Conservation (phyloP, 257 asterid species). For the Misopates orontium region DNA sequence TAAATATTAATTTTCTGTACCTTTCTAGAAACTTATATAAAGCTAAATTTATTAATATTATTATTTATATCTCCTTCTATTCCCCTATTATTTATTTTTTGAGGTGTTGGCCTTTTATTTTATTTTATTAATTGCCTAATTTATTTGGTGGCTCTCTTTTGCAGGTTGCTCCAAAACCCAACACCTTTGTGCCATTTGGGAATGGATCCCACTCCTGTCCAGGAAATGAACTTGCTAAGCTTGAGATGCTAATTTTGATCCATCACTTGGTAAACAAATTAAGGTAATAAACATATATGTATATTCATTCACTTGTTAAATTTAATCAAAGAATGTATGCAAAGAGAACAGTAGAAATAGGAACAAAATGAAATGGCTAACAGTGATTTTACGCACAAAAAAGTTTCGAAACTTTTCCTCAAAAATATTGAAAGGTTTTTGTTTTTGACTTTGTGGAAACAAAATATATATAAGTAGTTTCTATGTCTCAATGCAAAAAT, state of each 20-base stretch:
- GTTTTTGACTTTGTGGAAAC: too few species aligned
- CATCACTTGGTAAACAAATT: conserved; percentile 67
- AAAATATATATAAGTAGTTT: too few species aligned
- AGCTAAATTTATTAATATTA: not conserved
- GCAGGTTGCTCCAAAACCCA: conserved; percentile 75
- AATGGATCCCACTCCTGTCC: conserved; percentile 92
- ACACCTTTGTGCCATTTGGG: conserved; percentile 92
- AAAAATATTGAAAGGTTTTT: too few species aligned
- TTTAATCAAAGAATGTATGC: too few species aligned
- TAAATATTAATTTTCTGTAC: not conserved
- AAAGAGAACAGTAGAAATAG: too few species aligned
- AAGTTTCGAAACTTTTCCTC: too few species aligned
- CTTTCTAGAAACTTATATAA: not conserved
- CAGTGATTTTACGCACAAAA: too few species aligned
- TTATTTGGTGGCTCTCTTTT: conserved; percentile 30
- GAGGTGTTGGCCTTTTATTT: conserved; percentile 9
- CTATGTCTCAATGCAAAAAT: too few species aligned
- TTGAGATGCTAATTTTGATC: conserved; percentile 68
- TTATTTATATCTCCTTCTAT: not conserved
- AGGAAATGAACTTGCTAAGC: conserved; percentile 84
- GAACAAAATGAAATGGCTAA: too few species aligned
- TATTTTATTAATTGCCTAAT: conserved; percentile 1
- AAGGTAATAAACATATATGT: conserved; percentile 46
- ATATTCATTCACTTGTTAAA: too few species aligned
- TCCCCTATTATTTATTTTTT: not conserved